phyloP scores from a whole-genome alignment of 2,329 filamentous ascomycete genomes.

The Celoporthe dispersa region DNA sequence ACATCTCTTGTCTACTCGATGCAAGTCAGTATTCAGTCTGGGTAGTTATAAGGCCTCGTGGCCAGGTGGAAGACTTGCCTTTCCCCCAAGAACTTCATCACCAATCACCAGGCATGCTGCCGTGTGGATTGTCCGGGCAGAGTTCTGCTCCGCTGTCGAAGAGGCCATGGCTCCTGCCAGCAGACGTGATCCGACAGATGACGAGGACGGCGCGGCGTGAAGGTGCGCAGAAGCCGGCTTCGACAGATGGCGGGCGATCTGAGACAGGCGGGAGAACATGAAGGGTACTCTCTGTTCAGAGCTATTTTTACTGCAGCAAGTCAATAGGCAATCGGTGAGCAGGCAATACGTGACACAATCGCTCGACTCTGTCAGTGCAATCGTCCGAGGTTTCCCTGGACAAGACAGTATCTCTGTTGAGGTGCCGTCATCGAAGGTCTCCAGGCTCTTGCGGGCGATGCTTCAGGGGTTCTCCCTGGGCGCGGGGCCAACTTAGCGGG shows the following conservation, averaged over 20 bases:
- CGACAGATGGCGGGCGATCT: conserved; percentile 72
- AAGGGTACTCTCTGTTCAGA: conserved; percentile 20
- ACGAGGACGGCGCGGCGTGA: conserved; percentile 27
- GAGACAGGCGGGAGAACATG: conserved; percentile 80
- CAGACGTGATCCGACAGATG: conserved; percentile 13
- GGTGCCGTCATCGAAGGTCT: conserved; percentile 23
- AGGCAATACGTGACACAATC: not conserved
- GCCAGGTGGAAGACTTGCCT: conserved; percentile 59
- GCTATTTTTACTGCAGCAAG: not conserved
- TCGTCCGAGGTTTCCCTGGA: not conserved
- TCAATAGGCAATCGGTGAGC: not conserved
- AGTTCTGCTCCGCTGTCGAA: conserved; percentile 58
- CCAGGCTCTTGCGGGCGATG: not conserved
- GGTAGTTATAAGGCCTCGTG: not conserved
- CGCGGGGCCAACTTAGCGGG: conserved; percentile 24
- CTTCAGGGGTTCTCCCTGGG: not conserved
- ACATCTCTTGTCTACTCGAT: conserved; percentile 36
- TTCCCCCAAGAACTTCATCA: conserved; percentile 94
- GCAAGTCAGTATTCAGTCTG: conserved; percentile 17
- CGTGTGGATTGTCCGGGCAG: conserved; percentile 76
- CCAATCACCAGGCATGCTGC: conserved; percentile 94
- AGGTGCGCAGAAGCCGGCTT: conserved; percentile 61
- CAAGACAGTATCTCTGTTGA: not conserved
- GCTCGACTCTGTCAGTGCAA: not conserved
- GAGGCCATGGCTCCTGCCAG: conserved; percentile 46